These are phyloP conservation scores for Vaccinium macrocarpon DNA, from an alignment of 148 eudicot species.

Conservation along the genomic window DNA sequence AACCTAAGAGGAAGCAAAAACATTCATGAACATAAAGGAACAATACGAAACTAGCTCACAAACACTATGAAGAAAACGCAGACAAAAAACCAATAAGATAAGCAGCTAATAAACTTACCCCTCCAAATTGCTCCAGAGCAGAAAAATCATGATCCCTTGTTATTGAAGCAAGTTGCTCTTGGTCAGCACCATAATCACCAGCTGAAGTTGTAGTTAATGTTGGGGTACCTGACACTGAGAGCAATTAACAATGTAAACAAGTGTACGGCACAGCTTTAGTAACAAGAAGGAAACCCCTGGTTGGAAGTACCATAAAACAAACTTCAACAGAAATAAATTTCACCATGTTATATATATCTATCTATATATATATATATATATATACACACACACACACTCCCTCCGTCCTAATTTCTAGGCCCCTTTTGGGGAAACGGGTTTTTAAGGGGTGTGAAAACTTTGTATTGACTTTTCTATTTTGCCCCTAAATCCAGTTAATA, in stretches of 20 bases:
- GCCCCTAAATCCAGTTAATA: no score
- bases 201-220: slow-evolving; percentile 30
- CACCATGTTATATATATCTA: no score
- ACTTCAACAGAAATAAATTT: neutral
- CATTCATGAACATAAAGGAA: neutral
- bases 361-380: no score
- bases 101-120: slow-evolving; percentile 46
- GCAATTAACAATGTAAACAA: neutral
- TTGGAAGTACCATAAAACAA: neutral
- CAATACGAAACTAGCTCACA: neutral
- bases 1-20: slow-evolving; percentile 38
- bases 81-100: slow-evolving; percentile 3
- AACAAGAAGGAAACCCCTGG: neutral
- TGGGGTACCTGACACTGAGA: slow-evolving; percentile 36
- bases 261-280: neutral
- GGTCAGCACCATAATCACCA: slow-evolving; percentile 54
- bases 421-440: no score
- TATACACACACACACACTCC: no score
- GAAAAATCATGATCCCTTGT: slow-evolving; percentile 68
- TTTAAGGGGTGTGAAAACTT: no score
- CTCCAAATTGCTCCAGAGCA: slow-evolving; percentile 59
- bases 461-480: no score
- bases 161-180: slow-evolving; percentile 61
- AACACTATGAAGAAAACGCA: neutral
- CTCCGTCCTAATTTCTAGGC: no score